Percentiles rank a stretch among this genome's conserved stretches.
Evolutionary conservation across 306 rosid species (phyloP).

Genomic region (Vigna unguiculata): DNA sequence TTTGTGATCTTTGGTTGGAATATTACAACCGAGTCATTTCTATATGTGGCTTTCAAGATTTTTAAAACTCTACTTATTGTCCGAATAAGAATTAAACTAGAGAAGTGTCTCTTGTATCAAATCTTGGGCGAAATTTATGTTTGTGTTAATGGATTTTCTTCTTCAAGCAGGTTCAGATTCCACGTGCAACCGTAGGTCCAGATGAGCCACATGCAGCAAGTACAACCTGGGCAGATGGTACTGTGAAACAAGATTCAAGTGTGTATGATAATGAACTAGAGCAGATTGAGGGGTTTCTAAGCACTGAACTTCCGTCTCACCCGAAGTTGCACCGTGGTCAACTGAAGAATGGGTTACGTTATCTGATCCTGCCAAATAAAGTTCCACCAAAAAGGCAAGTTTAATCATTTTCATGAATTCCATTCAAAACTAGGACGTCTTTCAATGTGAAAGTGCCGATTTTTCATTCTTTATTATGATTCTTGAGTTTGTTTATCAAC

Average conservation of each 20-base stretch:
- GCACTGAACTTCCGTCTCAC: slow-evolving; percentile 81
- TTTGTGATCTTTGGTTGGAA: background rate
- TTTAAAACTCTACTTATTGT: background rate
- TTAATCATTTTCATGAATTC: slow-evolving; percentile 19
- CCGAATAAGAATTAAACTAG: background rate
- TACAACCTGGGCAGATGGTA: slow-evolving; percentile 82
- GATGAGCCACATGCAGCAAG: slow-evolving; percentile 97
- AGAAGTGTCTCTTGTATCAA: slow-evolving; percentile 15
- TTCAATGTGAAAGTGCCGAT: slow-evolving; percentile 1
- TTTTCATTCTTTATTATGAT: too few species aligned
- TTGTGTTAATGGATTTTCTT: slow-evolving; percentile 34
- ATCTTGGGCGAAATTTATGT: background rate
- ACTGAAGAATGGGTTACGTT: slow-evolving; percentile 84
- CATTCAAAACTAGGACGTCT: background rate
- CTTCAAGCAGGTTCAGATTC: slow-evolving; percentile 52
- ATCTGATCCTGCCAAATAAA: slow-evolving; percentile 87
- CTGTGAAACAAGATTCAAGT: slow-evolving; percentile 69
- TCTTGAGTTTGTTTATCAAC: slow-evolving; percentile 31
- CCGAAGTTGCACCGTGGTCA: slow-evolving; percentile 89
- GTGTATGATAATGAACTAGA: slow-evolving; percentile 60
- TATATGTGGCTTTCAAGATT: background rate
- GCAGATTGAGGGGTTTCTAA: slow-evolving; percentile 67
- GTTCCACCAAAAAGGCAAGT: slow-evolving; percentile 89
- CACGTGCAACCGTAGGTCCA: slow-evolving; percentile 83
- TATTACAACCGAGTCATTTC: background rate